Evolutionary conservation across 805 yeast species (phyloP).

Genomic region (Phaffomyces thermotolerans): DNA sequence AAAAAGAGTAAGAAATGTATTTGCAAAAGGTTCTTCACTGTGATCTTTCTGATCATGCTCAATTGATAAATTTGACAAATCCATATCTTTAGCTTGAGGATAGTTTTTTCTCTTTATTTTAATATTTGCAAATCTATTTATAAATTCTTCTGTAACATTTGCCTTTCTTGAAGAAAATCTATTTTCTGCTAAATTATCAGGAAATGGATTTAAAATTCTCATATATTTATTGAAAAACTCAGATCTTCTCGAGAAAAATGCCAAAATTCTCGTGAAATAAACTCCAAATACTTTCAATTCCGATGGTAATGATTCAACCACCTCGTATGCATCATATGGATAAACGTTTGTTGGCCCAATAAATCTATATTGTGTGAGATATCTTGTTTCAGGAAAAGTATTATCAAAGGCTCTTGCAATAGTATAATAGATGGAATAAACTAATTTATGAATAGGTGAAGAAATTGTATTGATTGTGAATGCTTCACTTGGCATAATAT

Average conservation of each 20-base stretch:
- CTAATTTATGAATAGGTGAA: conserved; percentile 11
- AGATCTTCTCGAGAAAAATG: conserved; percentile 19
- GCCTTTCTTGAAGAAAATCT: conserved; percentile 18
- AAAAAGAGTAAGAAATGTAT: conserved; percentile 12
- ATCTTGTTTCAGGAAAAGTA: conserved; percentile 20
- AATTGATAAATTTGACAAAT: neutral
- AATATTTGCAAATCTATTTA: conserved; percentile 11
- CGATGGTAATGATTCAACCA: conserved; percentile 4
- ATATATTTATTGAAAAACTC: conserved; percentile 19
- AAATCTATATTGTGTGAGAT: conserved; percentile 15
- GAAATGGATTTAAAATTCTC: conserved; percentile 16
- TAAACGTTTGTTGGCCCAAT: conserved; percentile 20
- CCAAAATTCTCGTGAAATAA: conserved; percentile 15
- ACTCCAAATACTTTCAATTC: conserved; percentile 9
- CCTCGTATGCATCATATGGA: conserved; percentile 12
- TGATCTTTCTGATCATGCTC: neutral
- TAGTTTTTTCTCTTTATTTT: conserved; percentile 13
- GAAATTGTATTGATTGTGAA: conserved; percentile 8
- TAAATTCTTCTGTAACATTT: conserved; percentile 12
- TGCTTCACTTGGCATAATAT: conserved; percentile 16
- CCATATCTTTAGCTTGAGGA: conserved; percentile 11
- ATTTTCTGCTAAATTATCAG: conserved; percentile 10
- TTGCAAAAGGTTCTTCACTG: conserved; percentile 6
- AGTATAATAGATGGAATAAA: conserved; percentile 12
- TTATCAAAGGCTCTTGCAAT: conserved; percentile 17